A percentile compares a stretch with the other conserved stretches of the same genome.
Evolutionary conservation across 2,329 filamentous ascomycete species (phyloP).

Genomic region (Tolypocladium nubicola): DNA sequence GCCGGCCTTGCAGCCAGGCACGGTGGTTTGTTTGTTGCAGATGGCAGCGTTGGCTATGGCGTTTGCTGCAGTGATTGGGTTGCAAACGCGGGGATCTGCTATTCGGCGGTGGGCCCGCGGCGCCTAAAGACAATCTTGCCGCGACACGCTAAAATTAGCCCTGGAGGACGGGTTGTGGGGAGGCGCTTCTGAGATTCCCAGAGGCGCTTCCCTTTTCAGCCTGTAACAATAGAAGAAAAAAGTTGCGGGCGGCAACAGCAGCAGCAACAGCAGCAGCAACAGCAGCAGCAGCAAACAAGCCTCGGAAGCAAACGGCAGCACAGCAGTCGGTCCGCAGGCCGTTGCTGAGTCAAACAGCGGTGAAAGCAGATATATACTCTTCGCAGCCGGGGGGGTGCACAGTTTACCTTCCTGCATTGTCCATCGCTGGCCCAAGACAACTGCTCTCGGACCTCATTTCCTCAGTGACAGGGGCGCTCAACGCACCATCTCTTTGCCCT

Average conservation of each 20-base stretch:
- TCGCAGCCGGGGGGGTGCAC: neutral
- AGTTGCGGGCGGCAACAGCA: neutral
- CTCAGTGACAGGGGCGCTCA: neutral
- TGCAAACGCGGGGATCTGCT: too few species aligned
- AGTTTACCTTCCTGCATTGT: neutral
- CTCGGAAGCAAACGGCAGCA: neutral
- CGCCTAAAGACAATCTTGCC: neutral
- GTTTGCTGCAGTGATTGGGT: too few species aligned
- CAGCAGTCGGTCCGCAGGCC: neutral
- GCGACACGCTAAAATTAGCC: neutral
- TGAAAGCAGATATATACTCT: neutral
- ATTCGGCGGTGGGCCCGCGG: neutral
- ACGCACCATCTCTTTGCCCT: neutral
- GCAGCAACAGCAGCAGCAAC: neutral
- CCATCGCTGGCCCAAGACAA: neutral
- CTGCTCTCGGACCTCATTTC: neutral
- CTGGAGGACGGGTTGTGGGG: neutral
- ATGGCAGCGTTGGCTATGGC: too few species aligned
- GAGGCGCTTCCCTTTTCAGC: neutral
- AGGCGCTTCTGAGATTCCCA: neutral
- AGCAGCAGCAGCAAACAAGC: neutral
- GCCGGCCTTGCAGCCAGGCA: too few species aligned
- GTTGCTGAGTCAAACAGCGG: neutral
- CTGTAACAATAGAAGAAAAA: neutral
- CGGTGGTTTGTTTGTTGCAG: too few species aligned